Conservation (phyloP, 2,329 filamentous ascomycete genomes). For the Monosporascus sp. region DNA sequence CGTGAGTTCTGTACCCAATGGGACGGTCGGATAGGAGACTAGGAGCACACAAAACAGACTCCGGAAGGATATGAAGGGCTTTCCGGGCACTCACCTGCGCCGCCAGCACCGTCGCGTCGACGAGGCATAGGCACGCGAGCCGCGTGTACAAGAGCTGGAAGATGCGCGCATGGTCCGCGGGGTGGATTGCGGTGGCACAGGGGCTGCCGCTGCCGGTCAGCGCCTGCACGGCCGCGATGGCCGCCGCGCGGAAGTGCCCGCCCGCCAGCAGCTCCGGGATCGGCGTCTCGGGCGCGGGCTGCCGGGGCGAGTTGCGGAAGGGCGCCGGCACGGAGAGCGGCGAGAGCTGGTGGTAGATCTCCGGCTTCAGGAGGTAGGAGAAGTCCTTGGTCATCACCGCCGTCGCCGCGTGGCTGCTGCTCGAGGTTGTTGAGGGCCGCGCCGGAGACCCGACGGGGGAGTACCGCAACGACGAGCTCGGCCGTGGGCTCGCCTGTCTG, state of each 20-base stretch:
- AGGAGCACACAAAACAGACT: too few species aligned
- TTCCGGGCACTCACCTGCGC: conserved; percentile 36
- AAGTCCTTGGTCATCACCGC: conserved; percentile 61
- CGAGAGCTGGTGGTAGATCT: conserved; percentile 78
- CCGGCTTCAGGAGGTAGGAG: conserved; percentile 70
- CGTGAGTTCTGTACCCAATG: too few species aligned
- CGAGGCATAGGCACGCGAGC: conserved; percentile 74
- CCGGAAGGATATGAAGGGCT: too few species aligned
- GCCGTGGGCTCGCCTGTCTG: conserved; percentile 17
- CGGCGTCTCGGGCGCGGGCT: conserved; percentile 57
- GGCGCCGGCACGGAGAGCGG: conserved; percentile 54
- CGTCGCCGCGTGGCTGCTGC: conserved; percentile 22
- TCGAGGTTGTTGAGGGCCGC: conserved; percentile 4
- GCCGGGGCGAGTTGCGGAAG: conserved; percentile 64
- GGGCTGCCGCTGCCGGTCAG: conserved; percentile 45
- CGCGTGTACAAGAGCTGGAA: conserved; percentile 77
- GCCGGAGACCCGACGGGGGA: conserved; percentile 11
- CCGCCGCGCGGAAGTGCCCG: conserved; percentile 78
- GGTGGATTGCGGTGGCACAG: conserved; percentile 30
- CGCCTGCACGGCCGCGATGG: conserved; percentile 59
- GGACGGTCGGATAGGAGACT: too few species aligned
- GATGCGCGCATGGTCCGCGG: conserved; percentile 59
- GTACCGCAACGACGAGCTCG: conserved; percentile 15
- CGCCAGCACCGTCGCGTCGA: conserved; percentile 65
- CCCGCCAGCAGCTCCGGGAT: conserved; percentile 62